Percentiles rank a stretch among this genome's conserved stretches.
Evolutionary conservation across 495 filamentous ascomycete species (phyloP).

Genomic region (Chaetomium fimeti): DNA sequence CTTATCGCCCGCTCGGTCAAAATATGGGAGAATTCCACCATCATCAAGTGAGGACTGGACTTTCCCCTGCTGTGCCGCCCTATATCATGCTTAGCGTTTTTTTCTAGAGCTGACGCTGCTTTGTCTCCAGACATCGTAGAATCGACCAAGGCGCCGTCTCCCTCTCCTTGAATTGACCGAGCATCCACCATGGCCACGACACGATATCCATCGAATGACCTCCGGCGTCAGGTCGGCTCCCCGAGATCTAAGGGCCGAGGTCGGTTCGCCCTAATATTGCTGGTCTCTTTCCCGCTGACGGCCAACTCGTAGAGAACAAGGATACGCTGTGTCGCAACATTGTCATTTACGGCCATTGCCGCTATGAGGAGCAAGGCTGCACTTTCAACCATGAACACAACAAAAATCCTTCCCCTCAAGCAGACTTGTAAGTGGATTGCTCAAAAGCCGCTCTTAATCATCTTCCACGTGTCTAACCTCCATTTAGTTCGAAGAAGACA

Average conservation of each 20-base stretch:
- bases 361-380: conserved; percentile 88
- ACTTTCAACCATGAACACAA: conserved; percentile 84
- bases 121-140: conserved; percentile 34
- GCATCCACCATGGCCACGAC: conserved; percentile 44
- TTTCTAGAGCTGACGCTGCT: conserved; percentile 14
- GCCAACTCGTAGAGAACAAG: conserved; percentile 53
- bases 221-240: conserved; percentile 52
- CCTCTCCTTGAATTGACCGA: conserved; percentile 24
- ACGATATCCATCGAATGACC: conserved; percentile 44
- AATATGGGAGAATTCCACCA: conserved; percentile 40
- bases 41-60: conserved; percentile 37
- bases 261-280: conserved; percentile 34
- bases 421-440: conserved; percentile 56
- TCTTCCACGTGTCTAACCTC: conserved; percentile 19
- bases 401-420: conserved; percentile 52
- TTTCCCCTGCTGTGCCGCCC: conserved; percentile 1
- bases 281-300: conserved; percentile 15
- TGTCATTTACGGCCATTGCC: conserved; percentile 89
- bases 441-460: not conserved
- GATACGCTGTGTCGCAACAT: conserved; percentile 92
- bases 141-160: conserved; percentile 27
- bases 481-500: conserved; percentile 61
- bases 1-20: conserved; percentile 31
- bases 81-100: conserved; percentile 1
- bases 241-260: conserved; percentile 52